Base-by-base conservation (phyloP, 495 filamentous ascomycete species). In the Penicillium cosmopolitanum region DNA sequence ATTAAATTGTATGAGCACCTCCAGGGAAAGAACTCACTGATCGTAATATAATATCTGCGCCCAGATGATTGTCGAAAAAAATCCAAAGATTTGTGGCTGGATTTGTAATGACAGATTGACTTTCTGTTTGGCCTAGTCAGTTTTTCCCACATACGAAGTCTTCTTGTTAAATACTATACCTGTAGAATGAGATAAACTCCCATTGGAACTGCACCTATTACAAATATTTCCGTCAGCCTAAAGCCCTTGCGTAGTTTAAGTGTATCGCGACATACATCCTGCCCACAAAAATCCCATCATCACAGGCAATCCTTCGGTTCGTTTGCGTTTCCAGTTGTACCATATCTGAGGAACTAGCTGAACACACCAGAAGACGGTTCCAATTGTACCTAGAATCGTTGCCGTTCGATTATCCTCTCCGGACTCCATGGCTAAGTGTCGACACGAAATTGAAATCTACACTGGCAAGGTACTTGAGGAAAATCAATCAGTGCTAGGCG, bases 21-120 rank as follows among this genome's bases (percentile, higher is more conserved):
- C 11, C 36, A 13, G 15, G n/a, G 16, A 6, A 44, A 9, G 9
- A 7, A 44, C 42, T 44, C 42, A 44, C 42, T 19, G 42, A 4
- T 44, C n/a, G 6, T 44, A 44, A 44, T 44, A 44, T 44, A 44
- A 44, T 21, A 44, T 44, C 7, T 44, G 42, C n/a, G 42, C 42
- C 42, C 42, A 44, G 4, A 44, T 44, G 42, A 44, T 44, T 9
- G 42, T 44, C n/a, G 42, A 44, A 44, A 19, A 44, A 18, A 44
- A 44, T 3, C 42, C 42, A 16, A 44, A 44, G 13, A 44, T 44
- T n/a, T 44, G 42, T 3, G 42, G 42, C 7, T 44, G 42, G 16
- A 44, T 44, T 44, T 44, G 42, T 16, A 44, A 44, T 16, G 42
- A 3, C 13, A 44, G 42, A 44, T 44, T 44, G 42, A 44, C 42